Evolutionary conservation across 78 protist genomes (phyloP).

Genomic region (Chrysochromulina tobinii): DNA sequence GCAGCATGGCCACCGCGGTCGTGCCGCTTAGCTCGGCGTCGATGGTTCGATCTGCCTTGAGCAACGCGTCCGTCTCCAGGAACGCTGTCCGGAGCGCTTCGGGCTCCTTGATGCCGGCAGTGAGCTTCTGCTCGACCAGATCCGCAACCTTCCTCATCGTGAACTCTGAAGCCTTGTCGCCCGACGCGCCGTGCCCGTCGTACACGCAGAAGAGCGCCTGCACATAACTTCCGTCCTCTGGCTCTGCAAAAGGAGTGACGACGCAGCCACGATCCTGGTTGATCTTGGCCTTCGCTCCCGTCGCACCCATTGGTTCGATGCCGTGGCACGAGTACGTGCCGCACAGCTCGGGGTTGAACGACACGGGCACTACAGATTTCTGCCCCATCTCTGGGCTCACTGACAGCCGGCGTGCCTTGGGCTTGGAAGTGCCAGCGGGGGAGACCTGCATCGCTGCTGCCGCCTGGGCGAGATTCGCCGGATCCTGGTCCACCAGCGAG

Average conservation of each 20-base stretch:
- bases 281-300: background rate
- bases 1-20: background rate
- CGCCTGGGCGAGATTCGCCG: no score
- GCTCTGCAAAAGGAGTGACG: background rate
- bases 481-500: no score
- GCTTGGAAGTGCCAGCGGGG: no score
- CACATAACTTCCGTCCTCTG: no score
- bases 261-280: slow-evolving; percentile 27
- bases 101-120: background rate
- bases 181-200: slow-evolving; percentile 15
- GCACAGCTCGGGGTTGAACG: background rate
- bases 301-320: background rate
- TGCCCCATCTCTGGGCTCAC: slow-evolving; percentile 17
- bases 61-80: background rate
- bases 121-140: background rate
- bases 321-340: slow-evolving; percentile 37
- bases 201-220: background rate
- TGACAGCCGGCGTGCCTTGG: no score
- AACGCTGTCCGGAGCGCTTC: background rate
- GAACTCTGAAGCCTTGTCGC: slow-evolving; percentile 1
- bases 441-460: no score
- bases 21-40: slow-evolving; percentile 35
- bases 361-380: background rate
- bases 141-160: background rate
- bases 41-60: background rate